These are phyloP conservation scores for Phytophthora capsici DNA, from an alignment of 352 stramenopile genomes.

Conservation along the genomic window DNA sequence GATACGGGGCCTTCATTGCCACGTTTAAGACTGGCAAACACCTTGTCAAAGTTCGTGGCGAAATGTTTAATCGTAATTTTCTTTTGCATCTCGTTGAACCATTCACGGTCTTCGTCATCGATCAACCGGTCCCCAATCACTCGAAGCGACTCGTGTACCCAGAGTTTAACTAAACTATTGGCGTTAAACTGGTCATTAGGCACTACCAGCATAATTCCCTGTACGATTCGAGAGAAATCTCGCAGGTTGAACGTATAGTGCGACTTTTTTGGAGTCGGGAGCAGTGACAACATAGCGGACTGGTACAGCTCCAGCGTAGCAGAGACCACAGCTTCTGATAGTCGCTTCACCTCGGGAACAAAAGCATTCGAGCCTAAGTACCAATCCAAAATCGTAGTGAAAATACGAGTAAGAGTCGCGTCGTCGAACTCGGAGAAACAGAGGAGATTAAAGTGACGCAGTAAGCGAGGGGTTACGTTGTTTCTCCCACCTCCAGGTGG, in stretches of 20 bases:
- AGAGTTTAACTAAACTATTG: constrained; percentile 90
- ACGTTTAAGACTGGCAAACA: constrained; percentile 84
- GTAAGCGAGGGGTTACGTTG: constrained; percentile 88
- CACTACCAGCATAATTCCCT: constrained; percentile 93
- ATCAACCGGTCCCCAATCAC: constrained; percentile 96
- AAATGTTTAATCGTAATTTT: constrained; percentile 91
- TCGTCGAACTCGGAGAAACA: constrained; percentile 96
- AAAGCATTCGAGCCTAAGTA: constrained; percentile 83
- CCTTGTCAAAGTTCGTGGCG: constrained; percentile 86
- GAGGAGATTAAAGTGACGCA: constrained; percentile 94
- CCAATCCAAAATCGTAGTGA: constrained; percentile 91
- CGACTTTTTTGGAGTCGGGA: constrained; percentile 94
- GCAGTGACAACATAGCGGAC: constrained; percentile 78
- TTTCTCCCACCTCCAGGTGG: constrained; percentile 92
- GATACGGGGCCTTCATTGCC: constrained; percentile 75
- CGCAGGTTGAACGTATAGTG: constrained; percentile 97
- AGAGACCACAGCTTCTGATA: constrained; percentile 82
- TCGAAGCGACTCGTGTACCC: constrained; percentile 93
- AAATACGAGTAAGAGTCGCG: constrained; percentile 92
- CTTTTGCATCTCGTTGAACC: constrained; percentile 92
- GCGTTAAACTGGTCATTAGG: constrained; percentile 84
- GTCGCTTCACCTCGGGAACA: constrained; percentile 67
- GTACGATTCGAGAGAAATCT: constrained; percentile 94
- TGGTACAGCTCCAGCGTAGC: constrained; percentile 94
- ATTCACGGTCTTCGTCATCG: constrained; percentile 91